Conservation (phyloP, 768 basidiomycete genomes). For the Mycena kentingensis region DNA sequence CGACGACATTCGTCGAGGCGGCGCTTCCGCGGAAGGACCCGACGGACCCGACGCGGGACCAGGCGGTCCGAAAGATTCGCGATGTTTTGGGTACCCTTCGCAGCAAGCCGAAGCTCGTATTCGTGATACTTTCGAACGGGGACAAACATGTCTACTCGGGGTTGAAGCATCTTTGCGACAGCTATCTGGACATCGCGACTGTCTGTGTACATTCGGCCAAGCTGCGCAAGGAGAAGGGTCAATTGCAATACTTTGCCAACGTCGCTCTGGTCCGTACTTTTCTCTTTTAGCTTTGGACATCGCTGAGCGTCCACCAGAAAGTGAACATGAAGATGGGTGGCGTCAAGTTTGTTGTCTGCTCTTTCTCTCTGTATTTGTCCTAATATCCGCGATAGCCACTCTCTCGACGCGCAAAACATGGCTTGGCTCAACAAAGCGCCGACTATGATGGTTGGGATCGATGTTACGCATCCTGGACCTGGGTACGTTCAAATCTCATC, state of each 20-base stretch:
- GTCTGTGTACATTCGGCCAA: conserved; percentile 76
- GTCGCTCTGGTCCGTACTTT: too few relatives aligned
- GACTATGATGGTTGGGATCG: conserved; percentile 85
- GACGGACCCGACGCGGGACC: conserved; percentile 54
- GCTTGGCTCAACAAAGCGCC: conserved; percentile 57
- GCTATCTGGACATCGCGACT: conserved; percentile 66
- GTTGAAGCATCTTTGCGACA: conserved; percentile 73
- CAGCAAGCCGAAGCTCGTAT: conserved; percentile 55
- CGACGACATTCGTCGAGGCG: conserved; percentile 36
- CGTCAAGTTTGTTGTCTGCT: conserved; percentile 49
- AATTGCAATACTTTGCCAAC: too few relatives aligned
- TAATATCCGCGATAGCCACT: conserved; percentile 37
- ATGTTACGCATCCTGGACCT: conserved; percentile 79
- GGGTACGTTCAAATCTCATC: conserved; percentile 71
- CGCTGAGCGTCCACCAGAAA: too few relatives aligned
- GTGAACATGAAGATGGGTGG: conserved; percentile 85
- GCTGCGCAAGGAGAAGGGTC: conserved; percentile 66
- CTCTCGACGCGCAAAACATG: conserved; percentile 53
- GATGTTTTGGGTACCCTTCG: conserved; percentile 40
- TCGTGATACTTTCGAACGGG: conserved; percentile 66
- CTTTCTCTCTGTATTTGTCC: not conserved
- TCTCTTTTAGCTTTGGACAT: conserved; percentile 80
- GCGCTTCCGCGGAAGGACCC: conserved; percentile 53
- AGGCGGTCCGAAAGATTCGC: conserved; percentile 51
- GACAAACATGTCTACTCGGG: conserved; percentile 80